Evolutionary conservation across 768 basidiomycete genomes (phyloP).

Genomic region (Coprinellus micaceus): DNA sequence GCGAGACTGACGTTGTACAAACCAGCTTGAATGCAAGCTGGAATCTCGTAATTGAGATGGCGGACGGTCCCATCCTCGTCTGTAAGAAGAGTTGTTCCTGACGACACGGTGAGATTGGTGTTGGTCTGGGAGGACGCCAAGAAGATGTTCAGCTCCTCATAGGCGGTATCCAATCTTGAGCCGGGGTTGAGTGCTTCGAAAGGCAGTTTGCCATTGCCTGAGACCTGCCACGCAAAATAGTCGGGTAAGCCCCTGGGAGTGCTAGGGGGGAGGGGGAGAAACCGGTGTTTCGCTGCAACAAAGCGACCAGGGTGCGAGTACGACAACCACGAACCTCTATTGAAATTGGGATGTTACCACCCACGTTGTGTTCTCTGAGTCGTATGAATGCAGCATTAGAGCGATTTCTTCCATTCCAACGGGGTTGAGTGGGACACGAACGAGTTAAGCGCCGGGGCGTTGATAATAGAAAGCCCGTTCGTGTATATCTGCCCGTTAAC

Average conservation of each 20-base stretch:
- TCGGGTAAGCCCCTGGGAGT: not conserved
- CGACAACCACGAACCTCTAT: conserved; percentile 22
- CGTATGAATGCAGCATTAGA: not conserved
- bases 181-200: conserved; percentile 29
- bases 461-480: conserved; percentile 34
- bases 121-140: conserved; percentile 36
- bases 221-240: conserved; percentile 25
- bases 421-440: conserved; percentile 11
- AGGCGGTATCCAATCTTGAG: conserved; percentile 33
- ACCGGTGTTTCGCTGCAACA: too few relatives aligned
- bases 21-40: conserved; percentile 37
- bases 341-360: conserved; percentile 22
- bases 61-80: conserved; percentile 41
- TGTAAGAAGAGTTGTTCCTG: conserved; percentile 30
- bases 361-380: conserved; percentile 25
- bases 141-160: conserved; percentile 38
- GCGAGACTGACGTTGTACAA: conserved; percentile 44
- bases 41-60: conserved; percentile 35
- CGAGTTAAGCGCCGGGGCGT: conserved; percentile 31
- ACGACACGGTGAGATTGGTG: conserved; percentile 39
- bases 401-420: not conserved
- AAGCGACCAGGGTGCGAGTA: not conserved
- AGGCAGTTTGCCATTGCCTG: conserved; percentile 43
- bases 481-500: conserved; percentile 32
- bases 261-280: not conserved